These are phyloP conservation scores for Pseudophaeomoniella oleicola DNA, from an alignment of 2,329 filamentous ascomycete genomes.

Conservation along the genomic window DNA sequence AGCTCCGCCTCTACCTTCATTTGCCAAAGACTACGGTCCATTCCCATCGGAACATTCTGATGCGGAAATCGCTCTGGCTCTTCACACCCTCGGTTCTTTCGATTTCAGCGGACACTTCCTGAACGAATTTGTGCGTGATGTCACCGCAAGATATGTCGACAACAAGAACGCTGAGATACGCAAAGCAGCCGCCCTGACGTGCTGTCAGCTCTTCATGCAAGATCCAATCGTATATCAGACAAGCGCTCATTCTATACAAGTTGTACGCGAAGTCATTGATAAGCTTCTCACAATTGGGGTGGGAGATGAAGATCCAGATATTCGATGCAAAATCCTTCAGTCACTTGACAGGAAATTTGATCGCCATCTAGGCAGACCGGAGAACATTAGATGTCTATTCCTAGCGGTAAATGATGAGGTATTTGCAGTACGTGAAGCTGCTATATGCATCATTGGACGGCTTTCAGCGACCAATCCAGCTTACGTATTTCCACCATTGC, in stretches of 20 bases:
- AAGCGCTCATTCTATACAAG: conserved; percentile 89
- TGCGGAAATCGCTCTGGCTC: conserved; percentile 76
- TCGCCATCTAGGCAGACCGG: conserved; percentile 87
- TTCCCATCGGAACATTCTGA: conserved; percentile 67
- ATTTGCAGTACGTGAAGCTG: conserved; percentile 82
- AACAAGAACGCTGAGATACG: conserved; percentile 88
- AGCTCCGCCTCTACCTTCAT: conserved; percentile 66
- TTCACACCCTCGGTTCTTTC: conserved; percentile 94
- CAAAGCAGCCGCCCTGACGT: conserved; percentile 87
- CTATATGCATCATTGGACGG: conserved; percentile 90
- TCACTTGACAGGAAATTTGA: conserved; percentile 91
- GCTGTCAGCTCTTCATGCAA: conserved; percentile 91
- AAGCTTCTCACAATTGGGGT: conserved; percentile 90
- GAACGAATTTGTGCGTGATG: conserved; percentile 96
- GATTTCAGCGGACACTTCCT: conserved; percentile 84
- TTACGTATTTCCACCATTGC: conserved; percentile 89
- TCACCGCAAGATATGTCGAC: conserved; percentile 95
- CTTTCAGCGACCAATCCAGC: conserved; percentile 84
- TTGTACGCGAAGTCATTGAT: conserved; percentile 95
- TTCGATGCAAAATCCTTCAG: conserved; percentile 72
- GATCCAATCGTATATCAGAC: conserved; percentile 98
- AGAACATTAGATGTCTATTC: conserved; percentile 92
- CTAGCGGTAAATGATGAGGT: conserved; percentile 91
- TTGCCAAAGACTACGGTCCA: conserved; percentile 75
- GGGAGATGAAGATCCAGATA: conserved; percentile 78